Percentiles rank a stretch among this genome's conserved stretches.
These are phyloP conservation scores for Ophiobolus disseminans DNA, from an alignment of 2,329 filamentous ascomycete species.

Conservation along the genomic window DNA sequence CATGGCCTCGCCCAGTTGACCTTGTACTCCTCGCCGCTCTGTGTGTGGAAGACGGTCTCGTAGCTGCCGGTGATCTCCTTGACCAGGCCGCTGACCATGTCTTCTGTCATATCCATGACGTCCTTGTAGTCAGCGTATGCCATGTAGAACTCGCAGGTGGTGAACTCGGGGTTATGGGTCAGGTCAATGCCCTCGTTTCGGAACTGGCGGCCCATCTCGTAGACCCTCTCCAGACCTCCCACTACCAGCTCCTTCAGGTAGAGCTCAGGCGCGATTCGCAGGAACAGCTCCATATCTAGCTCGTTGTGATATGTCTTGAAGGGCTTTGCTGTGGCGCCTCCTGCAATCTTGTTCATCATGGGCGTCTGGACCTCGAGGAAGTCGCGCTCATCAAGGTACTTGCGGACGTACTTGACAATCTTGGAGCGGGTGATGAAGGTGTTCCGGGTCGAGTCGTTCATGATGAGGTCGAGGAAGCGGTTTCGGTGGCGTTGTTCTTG, in stretches of 20 bases:
- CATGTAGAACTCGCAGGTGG: constrained; percentile 95
- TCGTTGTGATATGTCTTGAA: constrained; percentile 98
- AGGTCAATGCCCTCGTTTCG: constrained; percentile 90
- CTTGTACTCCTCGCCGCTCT: constrained; percentile 82
- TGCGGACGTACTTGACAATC: constrained; percentile 87
- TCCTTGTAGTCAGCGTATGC: constrained; percentile 76
- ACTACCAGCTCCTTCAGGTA: constrained; percentile 97
- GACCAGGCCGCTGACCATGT: constrained; percentile 87
- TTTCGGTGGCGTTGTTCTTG: constrained; percentile 92
- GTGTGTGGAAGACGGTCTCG: constrained; percentile 84
- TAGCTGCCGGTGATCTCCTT: constrained; percentile 87
- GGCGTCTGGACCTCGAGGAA: constrained; percentile 94
- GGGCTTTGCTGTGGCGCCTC: constrained; percentile 92
- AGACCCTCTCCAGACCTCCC: constrained; percentile 91
- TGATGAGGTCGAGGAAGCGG: constrained; percentile 93
- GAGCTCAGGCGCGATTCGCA: constrained; percentile 93
- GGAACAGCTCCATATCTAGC: constrained; percentile 89
- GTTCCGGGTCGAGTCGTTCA: constrained; percentile 87
- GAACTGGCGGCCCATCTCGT: constrained; percentile 95
- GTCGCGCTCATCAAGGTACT: constrained; percentile 84
- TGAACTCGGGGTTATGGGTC: constrained; percentile 99
- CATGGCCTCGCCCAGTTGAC: constrained; percentile 98
- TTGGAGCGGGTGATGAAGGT: constrained; percentile 85
- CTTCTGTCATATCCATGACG: constrained; percentile 88
- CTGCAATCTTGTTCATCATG: constrained; percentile 96